Conservation (phyloP, 2,329 filamentous ascomycete genomes). For the Alternaria postmessia region DNA sequence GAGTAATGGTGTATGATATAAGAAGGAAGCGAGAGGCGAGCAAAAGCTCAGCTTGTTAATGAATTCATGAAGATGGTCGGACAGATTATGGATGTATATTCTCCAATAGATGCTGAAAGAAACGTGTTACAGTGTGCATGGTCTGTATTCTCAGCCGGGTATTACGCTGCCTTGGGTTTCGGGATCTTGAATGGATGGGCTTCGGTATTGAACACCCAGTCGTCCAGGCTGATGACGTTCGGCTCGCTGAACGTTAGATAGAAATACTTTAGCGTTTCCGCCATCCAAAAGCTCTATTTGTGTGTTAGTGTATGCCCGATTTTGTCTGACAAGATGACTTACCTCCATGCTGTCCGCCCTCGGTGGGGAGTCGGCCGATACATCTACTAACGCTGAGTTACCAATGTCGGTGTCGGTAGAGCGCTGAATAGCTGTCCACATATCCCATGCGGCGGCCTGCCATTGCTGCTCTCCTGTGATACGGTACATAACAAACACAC, state of each 20-base stretch:
- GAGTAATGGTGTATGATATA: neutral
- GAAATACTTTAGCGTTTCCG: slow-evolving; percentile 61
- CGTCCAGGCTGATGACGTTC: slow-evolving; percentile 54
- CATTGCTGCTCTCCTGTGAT: slow-evolving; percentile 63
- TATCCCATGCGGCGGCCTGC: slow-evolving; percentile 59
- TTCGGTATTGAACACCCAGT: slow-evolving; percentile 58
- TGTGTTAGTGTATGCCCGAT: slow-evolving; percentile 16
- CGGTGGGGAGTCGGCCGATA: slow-evolving; percentile 50
- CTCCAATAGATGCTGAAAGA: neutral
- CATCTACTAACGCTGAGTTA: slow-evolving; percentile 56
- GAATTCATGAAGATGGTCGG: neutral
- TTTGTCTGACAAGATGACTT: slow-evolving; percentile 6
- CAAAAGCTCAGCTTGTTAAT: neutral
- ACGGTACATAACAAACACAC: slow-evolving; percentile 68
- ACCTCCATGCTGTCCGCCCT: slow-evolving; percentile 57
- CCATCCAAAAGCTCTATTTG: slow-evolving; percentile 57
- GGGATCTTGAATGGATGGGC: slow-evolving; percentile 56
- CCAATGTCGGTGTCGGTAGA: slow-evolving; percentile 55
- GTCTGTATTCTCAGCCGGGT: neutral
- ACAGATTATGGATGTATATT: neutral
- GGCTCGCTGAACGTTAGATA: slow-evolving; percentile 58
- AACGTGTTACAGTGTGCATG: neutral
- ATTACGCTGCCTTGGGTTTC: slow-evolving; percentile 18
- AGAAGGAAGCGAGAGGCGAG: neutral
- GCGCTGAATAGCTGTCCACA: slow-evolving; percentile 58